These are phyloP conservation scores for Closterium sp. DNA, from an alignment of 139 green algal genomes.

Conservation along the genomic window DNA sequence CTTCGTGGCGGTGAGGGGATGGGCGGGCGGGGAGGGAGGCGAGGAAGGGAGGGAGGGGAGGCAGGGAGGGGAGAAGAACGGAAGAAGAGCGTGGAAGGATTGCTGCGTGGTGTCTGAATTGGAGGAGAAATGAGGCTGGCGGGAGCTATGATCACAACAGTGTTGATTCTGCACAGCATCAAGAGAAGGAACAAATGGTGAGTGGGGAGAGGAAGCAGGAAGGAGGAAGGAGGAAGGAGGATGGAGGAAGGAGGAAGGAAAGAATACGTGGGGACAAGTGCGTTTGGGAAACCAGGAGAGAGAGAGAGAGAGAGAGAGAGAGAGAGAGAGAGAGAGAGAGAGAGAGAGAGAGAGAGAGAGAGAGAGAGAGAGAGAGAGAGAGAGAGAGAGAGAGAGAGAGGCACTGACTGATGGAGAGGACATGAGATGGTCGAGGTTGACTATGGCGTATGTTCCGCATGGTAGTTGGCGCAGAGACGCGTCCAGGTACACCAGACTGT, in stretches of 20 bases:
- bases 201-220: too few relatives aligned
- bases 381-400: neutral
- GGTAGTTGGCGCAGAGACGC: neutral
- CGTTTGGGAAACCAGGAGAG: too few relatives aligned
- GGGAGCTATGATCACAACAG: too few relatives aligned
- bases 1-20: too few relatives aligned
- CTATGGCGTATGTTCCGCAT: neutral
- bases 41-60: neutral
- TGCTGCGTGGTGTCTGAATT: neutral
- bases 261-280: too few relatives aligned
- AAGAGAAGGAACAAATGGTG: too few relatives aligned
- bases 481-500: neutral
- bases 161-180: too few relatives aligned
- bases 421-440: neutral
- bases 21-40: too few relatives aligned
- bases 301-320: neutral
- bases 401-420: neutral
- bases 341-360: neutral
- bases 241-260: too few relatives aligned
- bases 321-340: neutral
- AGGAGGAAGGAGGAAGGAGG: too few relatives aligned
- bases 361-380: neutral
- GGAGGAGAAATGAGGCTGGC: neutral
- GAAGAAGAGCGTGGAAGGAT: neutral
- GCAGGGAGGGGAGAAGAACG: too few relatives aligned